Percentiles rank a stretch among this genome's conserved stretches.
Evolutionary conservation across 2,329 filamentous ascomycete genomes (phyloP).

Genomic region (Aureobasidium sp.): DNA sequence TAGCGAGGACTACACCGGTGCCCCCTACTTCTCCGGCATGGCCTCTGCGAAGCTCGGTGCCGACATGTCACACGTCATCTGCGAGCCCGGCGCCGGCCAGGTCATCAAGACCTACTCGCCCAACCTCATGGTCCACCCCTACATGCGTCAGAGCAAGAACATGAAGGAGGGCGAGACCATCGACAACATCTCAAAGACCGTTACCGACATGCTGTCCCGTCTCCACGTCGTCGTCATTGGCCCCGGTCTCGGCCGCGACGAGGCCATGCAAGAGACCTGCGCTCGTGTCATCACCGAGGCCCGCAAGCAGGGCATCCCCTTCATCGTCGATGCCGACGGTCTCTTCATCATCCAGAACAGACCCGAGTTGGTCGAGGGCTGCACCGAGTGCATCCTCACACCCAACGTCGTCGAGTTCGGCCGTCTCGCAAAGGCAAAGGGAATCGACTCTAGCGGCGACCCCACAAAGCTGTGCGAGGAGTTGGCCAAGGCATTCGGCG

Average conservation of each 20-base stretch:
- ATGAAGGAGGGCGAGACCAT: slow-evolving; percentile 46
- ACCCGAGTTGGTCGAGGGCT: slow-evolving; percentile 71
- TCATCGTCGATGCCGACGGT: slow-evolving; percentile 89
- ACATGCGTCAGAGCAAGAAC: slow-evolving; percentile 71
- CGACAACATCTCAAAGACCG: slow-evolving; percentile 55
- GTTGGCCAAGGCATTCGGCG: slow-evolving; percentile 68
- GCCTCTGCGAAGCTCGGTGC: slow-evolving; percentile 84
- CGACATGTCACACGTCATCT: slow-evolving; percentile 94
- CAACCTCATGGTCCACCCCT: slow-evolving; percentile 95
- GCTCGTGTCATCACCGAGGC: slow-evolving; percentile 71
- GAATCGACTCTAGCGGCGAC: slow-evolving; percentile 49
- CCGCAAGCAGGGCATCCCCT: slow-evolving; percentile 58
- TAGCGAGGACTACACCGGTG: slow-evolving; percentile 91
- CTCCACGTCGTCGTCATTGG: slow-evolving; percentile 90
- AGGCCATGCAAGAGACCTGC: slow-evolving; percentile 81
- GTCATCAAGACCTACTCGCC: slow-evolving; percentile 98
- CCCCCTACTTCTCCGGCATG: slow-evolving; percentile 97
- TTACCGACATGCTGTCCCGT: slow-evolving; percentile 73
- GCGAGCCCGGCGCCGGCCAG: slow-evolving; percentile 70
- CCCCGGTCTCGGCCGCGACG: slow-evolving; percentile 81
- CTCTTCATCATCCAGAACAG: slow-evolving; percentile 66
- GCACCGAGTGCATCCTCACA: slow-evolving; percentile 76
- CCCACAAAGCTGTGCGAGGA: slow-evolving; percentile 53
- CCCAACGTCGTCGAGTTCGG: slow-evolving; percentile 93
- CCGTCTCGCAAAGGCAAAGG: slow-evolving; percentile 66